phyloP scores from a whole-genome alignment of 2,329 filamentous ascomycete species.

The Calonectria ilicicola region DNA sequence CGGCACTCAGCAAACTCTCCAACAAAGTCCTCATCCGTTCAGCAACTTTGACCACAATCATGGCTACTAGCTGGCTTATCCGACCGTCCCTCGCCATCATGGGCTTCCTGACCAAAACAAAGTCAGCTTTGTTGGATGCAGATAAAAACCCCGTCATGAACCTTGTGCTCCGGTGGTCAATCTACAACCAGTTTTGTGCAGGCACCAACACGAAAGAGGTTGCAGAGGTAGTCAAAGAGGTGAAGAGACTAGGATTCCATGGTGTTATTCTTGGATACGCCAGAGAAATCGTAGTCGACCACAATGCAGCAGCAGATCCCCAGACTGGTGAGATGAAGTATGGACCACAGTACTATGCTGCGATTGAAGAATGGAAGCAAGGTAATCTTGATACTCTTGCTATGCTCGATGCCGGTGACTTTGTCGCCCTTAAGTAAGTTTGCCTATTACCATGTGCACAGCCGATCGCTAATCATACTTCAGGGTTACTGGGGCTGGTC shows the following conservation, averaged over 20 bases:
- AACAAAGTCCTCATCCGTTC: slow-evolving; percentile 40
- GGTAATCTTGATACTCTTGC: slow-evolving; percentile 65
- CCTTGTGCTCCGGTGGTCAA: slow-evolving; percentile 55
- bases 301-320: slow-evolving; percentile 31
- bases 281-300: slow-evolving; percentile 57
- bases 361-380: slow-evolving; percentile 60
- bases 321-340: slow-evolving; percentile 21
- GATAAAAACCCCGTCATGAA: slow-evolving; percentile 54
- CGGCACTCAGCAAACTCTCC: slow-evolving; percentile 37
- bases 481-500: slow-evolving; percentile 57
- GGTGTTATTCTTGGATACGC: slow-evolving; percentile 67
- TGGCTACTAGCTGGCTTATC: slow-evolving; percentile 40
- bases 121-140: slow-evolving; percentile 55
- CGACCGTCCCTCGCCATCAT: slow-evolving; percentile 41
- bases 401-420: slow-evolving; percentile 64
- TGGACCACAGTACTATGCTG: slow-evolving; percentile 23
- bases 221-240: slow-evolving; percentile 54
- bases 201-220: slow-evolving; percentile 62
- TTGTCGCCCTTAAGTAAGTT: slow-evolving; percentile 68
- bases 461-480: background rate
- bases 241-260: slow-evolving; percentile 62
- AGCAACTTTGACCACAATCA: slow-evolving; percentile 41
- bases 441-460: background rate
- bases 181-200: slow-evolving; percentile 70
- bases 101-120: slow-evolving; percentile 40